These are phyloP conservation scores for Psilocybe sp. DNA, from an alignment of 768 basidiomycete species.

Conservation along the genomic window DNA sequence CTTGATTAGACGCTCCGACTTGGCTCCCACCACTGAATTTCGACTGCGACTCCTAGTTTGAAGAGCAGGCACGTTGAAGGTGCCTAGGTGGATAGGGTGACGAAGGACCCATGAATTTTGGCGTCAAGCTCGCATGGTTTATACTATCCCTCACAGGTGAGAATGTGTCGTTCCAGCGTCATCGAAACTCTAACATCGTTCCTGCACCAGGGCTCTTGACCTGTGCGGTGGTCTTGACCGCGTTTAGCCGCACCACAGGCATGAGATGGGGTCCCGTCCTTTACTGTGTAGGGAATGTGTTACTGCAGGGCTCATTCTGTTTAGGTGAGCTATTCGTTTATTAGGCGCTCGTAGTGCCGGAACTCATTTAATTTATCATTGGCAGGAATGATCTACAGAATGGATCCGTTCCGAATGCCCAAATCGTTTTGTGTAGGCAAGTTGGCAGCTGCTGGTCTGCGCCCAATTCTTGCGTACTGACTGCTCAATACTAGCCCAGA, in stretches of 20 bases:
- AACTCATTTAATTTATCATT: background rate
- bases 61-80: no score
- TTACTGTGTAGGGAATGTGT: constrained; percentile 48
- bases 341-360: background rate
- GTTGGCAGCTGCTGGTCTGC: constrained; percentile 11
- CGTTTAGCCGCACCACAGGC: constrained; percentile 41
- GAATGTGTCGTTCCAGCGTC: constrained; percentile 8
- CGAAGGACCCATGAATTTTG: no score
- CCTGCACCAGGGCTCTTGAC: constrained; percentile 39
- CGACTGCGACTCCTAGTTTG: no score
- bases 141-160: constrained; percentile 53
- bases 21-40: no score
- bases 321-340: constrained; percentile 43
- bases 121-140: constrained; percentile 27
- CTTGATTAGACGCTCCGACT: no score
- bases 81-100: no score
- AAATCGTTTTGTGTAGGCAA: constrained; percentile 53
- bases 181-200: background rate
- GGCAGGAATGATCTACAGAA: constrained; percentile 59
- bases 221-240: constrained; percentile 47
- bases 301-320: constrained; percentile 56
- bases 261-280: constrained; percentile 46
- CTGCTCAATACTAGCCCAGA: constrained; percentile 36
- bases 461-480: background rate
- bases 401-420: constrained; percentile 63